A percentile compares a stretch with the other conserved stretches of the same genome.
These are phyloP conservation scores for Curvularia sp. DNA, from an alignment of 2,329 filamentous ascomycete genomes.

Conservation along the genomic window DNA sequence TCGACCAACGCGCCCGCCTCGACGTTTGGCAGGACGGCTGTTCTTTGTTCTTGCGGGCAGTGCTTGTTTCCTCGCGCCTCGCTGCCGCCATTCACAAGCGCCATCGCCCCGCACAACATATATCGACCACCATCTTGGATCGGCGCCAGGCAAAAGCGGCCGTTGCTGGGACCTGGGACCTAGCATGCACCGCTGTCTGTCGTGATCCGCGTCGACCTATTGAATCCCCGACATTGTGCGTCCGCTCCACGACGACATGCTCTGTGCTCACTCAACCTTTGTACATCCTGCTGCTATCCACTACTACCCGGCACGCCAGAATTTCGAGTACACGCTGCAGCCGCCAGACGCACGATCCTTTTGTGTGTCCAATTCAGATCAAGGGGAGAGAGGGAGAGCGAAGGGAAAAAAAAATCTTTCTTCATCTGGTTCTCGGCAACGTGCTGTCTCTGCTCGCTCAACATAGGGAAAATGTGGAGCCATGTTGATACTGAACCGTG, in stretches of 20 bases:
- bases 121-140: conserved; percentile 38
- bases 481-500: conserved; percentile 17
- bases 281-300: conserved; percentile 20
- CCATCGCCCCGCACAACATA: conserved; percentile 25
- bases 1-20: conserved; percentile 4
- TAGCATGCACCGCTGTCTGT: conserved; percentile 35
- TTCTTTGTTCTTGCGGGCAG: conserved; percentile 4
- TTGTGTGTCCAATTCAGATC: conserved; percentile 7
- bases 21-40: not conserved
- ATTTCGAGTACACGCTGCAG: conserved; percentile 31
- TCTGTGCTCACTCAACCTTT: conserved; percentile 30
- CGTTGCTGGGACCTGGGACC: conserved; percentile 30
- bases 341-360: conserved; percentile 22
- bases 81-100: conserved; percentile 15
- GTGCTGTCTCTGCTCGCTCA: conserved; percentile 7
- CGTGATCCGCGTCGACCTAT: conserved; percentile 38
- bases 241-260: conserved; percentile 27
- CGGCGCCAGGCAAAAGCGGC: conserved; percentile 41
- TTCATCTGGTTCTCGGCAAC: not conserved
- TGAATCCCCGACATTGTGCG: conserved; percentile 21
- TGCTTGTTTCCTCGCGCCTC: conserved; percentile 15
- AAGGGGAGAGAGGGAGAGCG: not conserved
- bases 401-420: conserved; percentile 1
- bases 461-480: conserved; percentile 9
- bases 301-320: conserved; percentile 19